These are phyloP conservation scores for Akanthomyces uredinophilus DNA, from an alignment of 2,329 filamentous ascomycete genomes.

Conservation along the genomic window DNA sequence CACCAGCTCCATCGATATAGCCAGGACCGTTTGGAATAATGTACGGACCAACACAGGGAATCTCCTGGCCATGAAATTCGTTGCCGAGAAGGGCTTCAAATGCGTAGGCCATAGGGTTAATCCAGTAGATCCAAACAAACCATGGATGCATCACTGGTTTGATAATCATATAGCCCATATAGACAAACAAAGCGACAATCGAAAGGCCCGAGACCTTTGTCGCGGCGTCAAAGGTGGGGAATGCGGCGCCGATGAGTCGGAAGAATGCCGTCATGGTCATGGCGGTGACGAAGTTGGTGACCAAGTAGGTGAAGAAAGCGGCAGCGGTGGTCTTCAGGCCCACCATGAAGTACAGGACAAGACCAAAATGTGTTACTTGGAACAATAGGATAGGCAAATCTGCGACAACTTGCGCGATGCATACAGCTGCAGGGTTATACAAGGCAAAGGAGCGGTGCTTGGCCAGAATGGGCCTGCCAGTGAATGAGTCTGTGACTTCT, in stretches of 20 bases:
- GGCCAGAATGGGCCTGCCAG: conserved; percentile 64
- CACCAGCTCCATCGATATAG: not conserved
- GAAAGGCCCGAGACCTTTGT: not conserved
- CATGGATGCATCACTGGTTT: not conserved
- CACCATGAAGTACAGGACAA: not conserved
- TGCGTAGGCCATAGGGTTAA: not conserved
- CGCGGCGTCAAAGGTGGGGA: not conserved
- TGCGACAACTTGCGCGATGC: conserved; percentile 36
- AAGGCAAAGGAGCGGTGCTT: conserved; percentile 35
- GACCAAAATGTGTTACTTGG: too few species aligned
- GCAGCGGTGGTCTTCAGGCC: not conserved
- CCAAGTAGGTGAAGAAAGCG: not conserved
- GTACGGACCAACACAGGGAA: not conserved
- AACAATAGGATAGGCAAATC: not conserved
- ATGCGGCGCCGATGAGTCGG: not conserved
- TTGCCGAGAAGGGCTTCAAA: not conserved
- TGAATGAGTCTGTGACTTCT: conserved; percentile 64
- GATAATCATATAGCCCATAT: not conserved
- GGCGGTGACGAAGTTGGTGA: too few species aligned
- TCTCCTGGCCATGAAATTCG: not conserved
- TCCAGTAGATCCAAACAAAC: not conserved
- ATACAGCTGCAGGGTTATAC: conserved; percentile 39
- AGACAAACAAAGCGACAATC: not conserved
- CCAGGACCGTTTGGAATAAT: not conserved
- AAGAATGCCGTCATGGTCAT: not conserved